These are phyloP conservation scores for Botrytis elliptica DNA, from an alignment of 2,329 filamentous ascomycete species.

Conservation along the genomic window DNA sequence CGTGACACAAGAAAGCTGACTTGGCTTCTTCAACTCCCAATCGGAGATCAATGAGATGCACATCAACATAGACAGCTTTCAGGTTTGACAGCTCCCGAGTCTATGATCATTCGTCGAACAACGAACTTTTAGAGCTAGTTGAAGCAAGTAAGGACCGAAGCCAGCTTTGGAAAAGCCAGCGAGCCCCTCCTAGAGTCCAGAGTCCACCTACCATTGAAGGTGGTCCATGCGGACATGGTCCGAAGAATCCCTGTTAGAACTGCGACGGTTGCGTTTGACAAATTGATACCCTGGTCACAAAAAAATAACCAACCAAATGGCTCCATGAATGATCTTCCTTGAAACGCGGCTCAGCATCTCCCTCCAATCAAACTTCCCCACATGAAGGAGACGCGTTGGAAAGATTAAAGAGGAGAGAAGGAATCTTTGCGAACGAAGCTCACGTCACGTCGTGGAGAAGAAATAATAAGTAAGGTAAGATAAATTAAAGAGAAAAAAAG, in stretches of 20 bases:
- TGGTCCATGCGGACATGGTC: slow-evolving; percentile 9
- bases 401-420: not conserved
- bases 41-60: not conserved
- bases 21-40: slow-evolving; percentile 5
- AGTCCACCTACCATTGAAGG: not conserved
- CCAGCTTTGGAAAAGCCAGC: slow-evolving; percentile 1
- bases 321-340: slow-evolving; percentile 22
- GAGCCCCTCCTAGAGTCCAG: slow-evolving; percentile 18
- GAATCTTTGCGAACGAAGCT: not conserved
- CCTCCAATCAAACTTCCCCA: slow-evolving; percentile 28
- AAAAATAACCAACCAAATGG: slow-evolving; percentile 18
- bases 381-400: slow-evolving; percentile 10
- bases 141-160: slow-evolving; percentile 5
- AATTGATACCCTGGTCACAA: slow-evolving; percentile 8
- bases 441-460: not conserved
- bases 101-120: slow-evolving; percentile 4
- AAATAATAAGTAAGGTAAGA: not conserved
- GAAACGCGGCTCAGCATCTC: slow-evolving; percentile 28
- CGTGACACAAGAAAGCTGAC: not conserved
- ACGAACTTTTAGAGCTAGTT: not conserved
- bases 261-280: slow-evolving; percentile 20
- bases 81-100: slow-evolving; percentile 11
- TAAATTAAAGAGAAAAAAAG: not conserved
- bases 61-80: slow-evolving; percentile 3
- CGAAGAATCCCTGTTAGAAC: slow-evolving; percentile 17